Evolutionary conservation across 441 rosid species (phyloP), one percentile per base, ranked within the genome.

Genomic region (Croton laevigatus): DNA sequence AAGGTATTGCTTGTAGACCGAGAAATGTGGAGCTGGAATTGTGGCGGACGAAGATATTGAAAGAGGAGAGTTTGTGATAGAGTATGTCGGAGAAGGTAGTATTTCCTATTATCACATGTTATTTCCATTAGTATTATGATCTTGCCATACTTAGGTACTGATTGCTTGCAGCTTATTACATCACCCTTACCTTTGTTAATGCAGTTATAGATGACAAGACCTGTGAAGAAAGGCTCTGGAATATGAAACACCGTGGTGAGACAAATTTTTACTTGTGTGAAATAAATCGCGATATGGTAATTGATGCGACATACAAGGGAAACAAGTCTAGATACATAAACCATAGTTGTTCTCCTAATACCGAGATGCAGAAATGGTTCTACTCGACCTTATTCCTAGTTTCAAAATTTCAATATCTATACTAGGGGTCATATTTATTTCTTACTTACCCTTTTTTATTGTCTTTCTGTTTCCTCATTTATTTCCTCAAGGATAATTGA

Each of bases 281-380:
- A 86, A 96, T 96, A 71, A 93, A 89, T 79, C 86, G 99, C 54
- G 95, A 96, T 63, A 96, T 91, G 99, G 98, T 93, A 71, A 93
- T 96, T 79, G 99, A 96, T 74, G 98, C 99, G 9, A 88, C 97
- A 65, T 91, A 85, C 83, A 96, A 96, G 79, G 99, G 99, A 70
- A 93, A 93, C 81, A 96, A 89, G 81, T 96, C 99, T 6, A 88
- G 99, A 91, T 93, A 89, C 78, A 91, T 96, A 70, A 96, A 96
- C 76, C 99, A 96, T 65, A 93, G 98, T 59, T 96, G 99, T 82
- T 85, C 84, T 66, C 99, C 98, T 10, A 93, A 96, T 73, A 91
- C 98, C 1, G 94, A 93, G 83, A 93, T 96, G 99, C 99, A 96
- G 88, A 96, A 96, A 86, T 93, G 98, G 99, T 95, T 76, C 72